These are phyloP conservation scores for Phyllostachys edulis DNA, from an alignment of 176 grass and related monocot species.

Conservation along the genomic window DNA sequence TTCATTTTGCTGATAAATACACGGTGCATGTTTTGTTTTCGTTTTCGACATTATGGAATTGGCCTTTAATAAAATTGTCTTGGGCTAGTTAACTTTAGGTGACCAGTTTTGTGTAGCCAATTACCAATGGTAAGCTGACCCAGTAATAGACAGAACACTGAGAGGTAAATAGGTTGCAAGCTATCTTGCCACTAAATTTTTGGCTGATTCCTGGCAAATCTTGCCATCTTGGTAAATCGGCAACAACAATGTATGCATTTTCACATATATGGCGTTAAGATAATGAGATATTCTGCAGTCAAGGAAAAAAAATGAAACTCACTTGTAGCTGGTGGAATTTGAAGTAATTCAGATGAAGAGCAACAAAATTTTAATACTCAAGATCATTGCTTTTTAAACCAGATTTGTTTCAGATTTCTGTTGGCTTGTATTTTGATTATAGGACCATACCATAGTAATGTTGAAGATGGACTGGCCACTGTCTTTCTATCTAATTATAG, in stretches of 20 bases:
- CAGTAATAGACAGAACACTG: background rate
- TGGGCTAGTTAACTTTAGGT: background rate
- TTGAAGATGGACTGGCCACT: background rate
- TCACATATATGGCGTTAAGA: constrained; percentile 4
- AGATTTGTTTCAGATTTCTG: background rate
- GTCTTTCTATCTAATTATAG: constrained; percentile 14
- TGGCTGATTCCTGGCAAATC: constrained; percentile 9
- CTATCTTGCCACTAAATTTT: background rate
- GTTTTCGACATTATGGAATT: background rate
- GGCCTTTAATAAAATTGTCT: constrained; percentile 8
- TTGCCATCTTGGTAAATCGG: constrained; percentile 17
- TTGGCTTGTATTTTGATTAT: background rate
- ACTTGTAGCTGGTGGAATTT: constrained; percentile 28
- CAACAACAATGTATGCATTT: background rate
- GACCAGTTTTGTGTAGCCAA: constrained; percentile 11
- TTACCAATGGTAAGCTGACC: background rate
- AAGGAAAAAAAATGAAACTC: constrained; percentile 10
- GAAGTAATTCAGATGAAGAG: constrained; percentile 5
- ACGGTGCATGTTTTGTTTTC: background rate
- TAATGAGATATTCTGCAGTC: background rate
- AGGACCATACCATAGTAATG: constrained; percentile 2
- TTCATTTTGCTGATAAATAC: background rate
- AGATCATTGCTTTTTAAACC: background rate
- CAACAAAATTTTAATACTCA: background rate
- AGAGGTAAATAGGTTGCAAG: background rate